phyloP scores from a whole-genome alignment of 306 rosid genomes.

The Betula pendula region DNA sequence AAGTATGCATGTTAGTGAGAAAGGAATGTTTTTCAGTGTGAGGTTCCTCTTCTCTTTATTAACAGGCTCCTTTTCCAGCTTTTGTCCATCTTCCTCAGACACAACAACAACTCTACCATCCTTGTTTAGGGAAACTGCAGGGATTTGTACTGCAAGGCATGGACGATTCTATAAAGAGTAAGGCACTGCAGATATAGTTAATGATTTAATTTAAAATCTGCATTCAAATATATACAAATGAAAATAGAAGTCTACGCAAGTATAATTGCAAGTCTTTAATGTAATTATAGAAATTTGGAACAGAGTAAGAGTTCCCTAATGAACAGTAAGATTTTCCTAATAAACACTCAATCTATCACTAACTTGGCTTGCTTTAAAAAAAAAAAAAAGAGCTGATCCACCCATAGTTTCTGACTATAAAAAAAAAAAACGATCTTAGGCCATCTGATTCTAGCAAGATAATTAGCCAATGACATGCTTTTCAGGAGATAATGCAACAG shows the following conservation, averaged over 20 bases:
- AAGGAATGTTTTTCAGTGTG: slow-evolving; percentile 58
- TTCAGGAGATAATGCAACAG: neutral
- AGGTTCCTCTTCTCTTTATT: slow-evolving; percentile 81
- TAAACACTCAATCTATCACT: neutral
- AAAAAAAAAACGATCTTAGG: neutral
- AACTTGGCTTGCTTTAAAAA: neutral
- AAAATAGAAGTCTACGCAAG: neutral
- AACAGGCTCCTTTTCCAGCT: slow-evolving; percentile 47
- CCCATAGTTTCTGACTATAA: too few species aligned
- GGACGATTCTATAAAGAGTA: slow-evolving; percentile 11
- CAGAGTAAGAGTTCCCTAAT: neutral
- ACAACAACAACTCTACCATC: slow-evolving; percentile 71
- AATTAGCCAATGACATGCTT: neutral
- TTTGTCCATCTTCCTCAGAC: slow-evolving; percentile 60
- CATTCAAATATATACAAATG: neutral
- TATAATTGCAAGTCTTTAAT: neutral
- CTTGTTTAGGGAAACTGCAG: slow-evolving; percentile 69
- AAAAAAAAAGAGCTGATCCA: neutral
- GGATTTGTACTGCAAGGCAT: slow-evolving; percentile 68
- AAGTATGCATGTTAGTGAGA: slow-evolving; percentile 79
- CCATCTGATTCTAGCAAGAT: neutral
- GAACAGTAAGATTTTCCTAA: neutral
- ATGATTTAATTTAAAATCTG: neutral
- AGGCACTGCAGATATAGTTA: neutral
- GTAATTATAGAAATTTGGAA: neutral